phyloP scores from a whole-genome alignment of 2,329 filamentous ascomycete genomes.

The Colletotrichum sp. region DNA sequence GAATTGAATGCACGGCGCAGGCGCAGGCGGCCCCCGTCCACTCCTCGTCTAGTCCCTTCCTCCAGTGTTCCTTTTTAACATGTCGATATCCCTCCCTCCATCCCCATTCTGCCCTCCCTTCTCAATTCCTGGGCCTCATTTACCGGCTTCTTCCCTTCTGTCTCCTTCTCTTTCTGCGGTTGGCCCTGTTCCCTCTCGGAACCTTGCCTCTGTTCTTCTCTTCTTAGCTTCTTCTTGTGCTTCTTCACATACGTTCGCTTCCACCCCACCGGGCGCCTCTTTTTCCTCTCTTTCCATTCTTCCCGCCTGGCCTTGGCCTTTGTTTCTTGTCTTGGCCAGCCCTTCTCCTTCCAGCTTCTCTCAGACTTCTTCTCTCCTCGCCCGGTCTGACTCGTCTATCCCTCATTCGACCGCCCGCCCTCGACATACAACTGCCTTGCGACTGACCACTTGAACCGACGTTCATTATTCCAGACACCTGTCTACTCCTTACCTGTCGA shows the following conservation, averaged over 20 bases:
- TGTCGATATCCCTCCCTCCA: conserved; percentile 1
- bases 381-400: not conserved
- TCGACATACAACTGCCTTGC: not conserved
- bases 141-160: conserved; percentile 10
- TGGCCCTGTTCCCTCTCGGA: not conserved
- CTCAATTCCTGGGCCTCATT: not conserved
- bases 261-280: not conserved
- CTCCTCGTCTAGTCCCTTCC: not conserved
- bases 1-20: not conserved
- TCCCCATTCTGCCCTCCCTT: not conserved
- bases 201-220: not conserved
- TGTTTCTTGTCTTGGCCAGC: not conserved
- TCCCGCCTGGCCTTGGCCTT: not conserved
- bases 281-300: not conserved
- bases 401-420: not conserved
- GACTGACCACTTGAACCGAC: not conserved
- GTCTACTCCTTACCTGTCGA: not conserved
- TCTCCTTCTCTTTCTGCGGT: not conserved
- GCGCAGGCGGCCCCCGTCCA: not conserved
- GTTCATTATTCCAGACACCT: not conserved
- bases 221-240: not conserved
- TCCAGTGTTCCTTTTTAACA: conserved; percentile 4
- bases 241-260: not conserved
- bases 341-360: not conserved
- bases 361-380: not conserved